These are phyloP conservation scores for Diaporthe sp. DNA, from an alignment of 2,329 filamentous ascomycete species.

Conservation along the genomic window DNA sequence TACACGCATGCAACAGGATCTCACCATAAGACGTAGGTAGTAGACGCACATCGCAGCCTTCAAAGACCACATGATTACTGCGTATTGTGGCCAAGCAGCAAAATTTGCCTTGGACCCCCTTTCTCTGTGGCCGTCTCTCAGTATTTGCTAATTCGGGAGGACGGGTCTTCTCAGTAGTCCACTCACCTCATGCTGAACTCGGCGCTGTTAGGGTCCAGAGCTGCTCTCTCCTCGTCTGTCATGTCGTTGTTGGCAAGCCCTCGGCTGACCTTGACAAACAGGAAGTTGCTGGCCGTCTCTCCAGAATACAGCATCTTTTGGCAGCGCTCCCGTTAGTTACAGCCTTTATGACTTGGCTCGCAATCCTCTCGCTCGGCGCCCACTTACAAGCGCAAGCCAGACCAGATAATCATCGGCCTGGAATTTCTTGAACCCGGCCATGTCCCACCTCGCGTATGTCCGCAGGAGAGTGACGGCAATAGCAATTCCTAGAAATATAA, in stretches of 20 bases:
- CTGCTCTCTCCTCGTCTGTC: slow-evolving; percentile 61
- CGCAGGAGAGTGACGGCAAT: slow-evolving; percentile 52
- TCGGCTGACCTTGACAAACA: slow-evolving; percentile 57
- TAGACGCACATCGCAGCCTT: slow-evolving; percentile 69
- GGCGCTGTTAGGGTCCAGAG: slow-evolving; percentile 56
- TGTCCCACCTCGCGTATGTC: slow-evolving; percentile 52
- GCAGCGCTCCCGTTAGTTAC: background rate
- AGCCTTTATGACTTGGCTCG: slow-evolving; percentile 26
- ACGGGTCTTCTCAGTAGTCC: background rate
- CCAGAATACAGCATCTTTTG: slow-evolving; percentile 62
- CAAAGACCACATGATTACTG: slow-evolving; percentile 64
- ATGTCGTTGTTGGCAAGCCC: slow-evolving; percentile 69
- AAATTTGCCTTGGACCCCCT: slow-evolving; percentile 67
- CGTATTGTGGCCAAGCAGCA: slow-evolving; percentile 67
- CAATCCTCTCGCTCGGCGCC: background rate
- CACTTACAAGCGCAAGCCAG: slow-evolving; percentile 52
- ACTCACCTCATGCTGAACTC: slow-evolving; percentile 53
- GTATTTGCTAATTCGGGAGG: background rate
- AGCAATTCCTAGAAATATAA: slow-evolving; percentile 52
- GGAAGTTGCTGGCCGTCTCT: slow-evolving; percentile 63
- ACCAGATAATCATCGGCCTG: slow-evolving; percentile 54
- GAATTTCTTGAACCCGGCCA: slow-evolving; percentile 50
- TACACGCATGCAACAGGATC: slow-evolving; percentile 21
- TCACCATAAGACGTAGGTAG: slow-evolving; percentile 63
- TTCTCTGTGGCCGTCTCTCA: slow-evolving; percentile 52